A percentile compares a stretch with the other conserved stretches of the same genome.
Evolutionary conservation across 768 basidiomycete genomes (phyloP).

Genomic region (Boletus rubropictus): DNA sequence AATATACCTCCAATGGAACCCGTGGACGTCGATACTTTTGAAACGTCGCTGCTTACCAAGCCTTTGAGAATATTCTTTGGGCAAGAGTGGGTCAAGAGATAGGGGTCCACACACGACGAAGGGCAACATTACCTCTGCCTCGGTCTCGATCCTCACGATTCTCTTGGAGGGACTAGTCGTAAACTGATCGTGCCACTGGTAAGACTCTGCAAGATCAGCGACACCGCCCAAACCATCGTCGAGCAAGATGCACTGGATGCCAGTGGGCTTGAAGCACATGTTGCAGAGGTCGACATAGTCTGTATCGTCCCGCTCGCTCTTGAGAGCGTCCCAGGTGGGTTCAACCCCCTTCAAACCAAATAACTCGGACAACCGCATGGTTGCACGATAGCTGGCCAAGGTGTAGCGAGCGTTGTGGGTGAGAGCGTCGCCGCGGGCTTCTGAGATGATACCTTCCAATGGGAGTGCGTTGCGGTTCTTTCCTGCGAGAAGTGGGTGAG

Average conservation of each 20-base stretch:
- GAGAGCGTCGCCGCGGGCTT: constrained; percentile 52
- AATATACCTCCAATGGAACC: constrained; percentile 9
- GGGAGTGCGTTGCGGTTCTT: constrained; percentile 41
- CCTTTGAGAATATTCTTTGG: constrained; percentile 16
- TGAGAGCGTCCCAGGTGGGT: constrained; percentile 56
- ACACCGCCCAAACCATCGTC: constrained; percentile 64
- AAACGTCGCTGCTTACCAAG: constrained; percentile 14
- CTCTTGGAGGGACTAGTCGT: constrained; percentile 48
- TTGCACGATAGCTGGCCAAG: constrained; percentile 55
- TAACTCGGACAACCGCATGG: constrained; percentile 47
- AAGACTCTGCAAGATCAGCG: constrained; percentile 42
- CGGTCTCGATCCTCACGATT: constrained; percentile 62
- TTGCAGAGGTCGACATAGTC: constrained; percentile 56
- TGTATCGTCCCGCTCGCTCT: constrained; percentile 36
- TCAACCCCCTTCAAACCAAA: constrained; percentile 35
- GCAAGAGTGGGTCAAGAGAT: constrained; percentile 1
- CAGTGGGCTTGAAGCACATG: constrained; percentile 45
- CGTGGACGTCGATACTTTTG: constrained; percentile 13
- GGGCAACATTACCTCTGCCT: constrained; percentile 54
- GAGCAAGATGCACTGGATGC: constrained; percentile 64
- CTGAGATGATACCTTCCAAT: constrained; percentile 62
- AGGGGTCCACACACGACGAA: background rate
- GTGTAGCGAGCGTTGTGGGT: constrained; percentile 48
- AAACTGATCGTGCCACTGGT: constrained; percentile 59
- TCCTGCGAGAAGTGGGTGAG: constrained; percentile 59